Conservation (phyloP, 441 rosid genomes). For the Lepidium campestre region DNA sequence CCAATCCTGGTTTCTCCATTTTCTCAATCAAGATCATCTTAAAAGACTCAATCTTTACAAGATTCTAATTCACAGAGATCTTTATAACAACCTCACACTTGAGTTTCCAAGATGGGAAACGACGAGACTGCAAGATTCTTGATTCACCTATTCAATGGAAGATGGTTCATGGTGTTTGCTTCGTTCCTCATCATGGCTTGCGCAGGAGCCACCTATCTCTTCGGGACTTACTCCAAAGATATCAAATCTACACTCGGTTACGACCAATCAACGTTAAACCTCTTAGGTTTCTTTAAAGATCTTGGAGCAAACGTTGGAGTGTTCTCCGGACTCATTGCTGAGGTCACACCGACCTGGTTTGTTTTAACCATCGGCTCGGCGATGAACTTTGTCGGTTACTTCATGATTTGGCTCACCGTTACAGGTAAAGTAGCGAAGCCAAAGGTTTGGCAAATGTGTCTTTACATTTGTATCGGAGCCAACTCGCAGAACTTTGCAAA, state of each 20-base stretch:
- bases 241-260: constrained; percentile 66
- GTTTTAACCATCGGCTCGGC: constrained; percentile 65
- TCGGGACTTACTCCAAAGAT: constrained; percentile 57
- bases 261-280: constrained; percentile 74
- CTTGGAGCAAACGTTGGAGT: constrained; percentile 85
- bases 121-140: constrained; percentile 27
- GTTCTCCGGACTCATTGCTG: constrained; percentile 65
- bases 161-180: constrained; percentile 74
- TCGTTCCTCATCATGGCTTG: constrained; percentile 67
- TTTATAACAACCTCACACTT: background rate
- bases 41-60: background rate
- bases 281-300: constrained; percentile 74
- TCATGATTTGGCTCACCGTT: constrained; percentile 80
- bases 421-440: constrained; percentile 57
- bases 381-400: constrained; percentile 73
- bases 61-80: constrained; percentile 7
- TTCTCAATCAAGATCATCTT: constrained; percentile 2
- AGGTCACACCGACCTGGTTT: constrained; percentile 82
- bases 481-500: constrained; percentile 81
- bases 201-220: constrained; percentile 70
- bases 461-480: constrained; percentile 70
- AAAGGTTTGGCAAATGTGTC: constrained; percentile 75
- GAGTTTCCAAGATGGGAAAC: constrained; percentile 18
- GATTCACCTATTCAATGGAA: constrained; percentile 37
- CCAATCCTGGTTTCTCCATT: background rate